These are phyloP conservation scores for Elongisporangium anandrum DNA, from an alignment of 352 stramenopile species.

Conservation along the genomic window DNA sequence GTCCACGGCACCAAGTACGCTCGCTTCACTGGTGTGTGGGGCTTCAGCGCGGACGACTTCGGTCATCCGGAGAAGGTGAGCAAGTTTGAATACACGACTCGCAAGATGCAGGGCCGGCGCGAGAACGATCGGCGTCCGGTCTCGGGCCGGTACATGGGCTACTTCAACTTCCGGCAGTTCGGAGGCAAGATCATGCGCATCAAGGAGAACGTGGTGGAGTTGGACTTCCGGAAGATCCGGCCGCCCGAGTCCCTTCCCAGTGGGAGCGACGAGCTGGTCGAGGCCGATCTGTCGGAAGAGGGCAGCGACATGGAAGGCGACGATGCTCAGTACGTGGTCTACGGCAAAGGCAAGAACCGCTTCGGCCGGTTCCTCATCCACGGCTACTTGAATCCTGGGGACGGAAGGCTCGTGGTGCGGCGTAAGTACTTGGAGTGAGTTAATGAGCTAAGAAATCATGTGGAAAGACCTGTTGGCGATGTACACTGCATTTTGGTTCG, in stretches of 20 bases:
- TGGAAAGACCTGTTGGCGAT: neutral
- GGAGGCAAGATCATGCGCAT: slow-evolving; percentile 53
- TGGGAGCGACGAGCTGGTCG: slow-evolving; percentile 13
- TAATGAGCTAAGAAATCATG: neutral
- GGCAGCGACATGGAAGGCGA: slow-evolving; percentile 16
- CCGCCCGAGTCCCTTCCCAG: slow-evolving; percentile 12
- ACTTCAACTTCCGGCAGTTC: slow-evolving; percentile 72
- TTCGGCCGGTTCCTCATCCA: slow-evolving; percentile 67
- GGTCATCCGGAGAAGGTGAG: slow-evolving; percentile 25
- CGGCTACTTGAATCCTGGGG: slow-evolving; percentile 48
- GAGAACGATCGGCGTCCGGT: slow-evolving; percentile 46
- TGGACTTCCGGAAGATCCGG: slow-evolving; percentile 53
- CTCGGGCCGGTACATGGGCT: slow-evolving; percentile 62
- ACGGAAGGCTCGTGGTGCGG: slow-evolving; percentile 42
- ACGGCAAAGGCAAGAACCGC: slow-evolving; percentile 63
- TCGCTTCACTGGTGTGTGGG: slow-evolving; percentile 52
- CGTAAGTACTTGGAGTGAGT: slow-evolving; percentile 52
- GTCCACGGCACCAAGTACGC: slow-evolving; percentile 37
- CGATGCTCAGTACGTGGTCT: slow-evolving; percentile 40
- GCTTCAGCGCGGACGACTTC: slow-evolving; percentile 61
- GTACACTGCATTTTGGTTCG: neutral
- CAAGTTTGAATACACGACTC: slow-evolving; percentile 67
- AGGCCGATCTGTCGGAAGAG: slow-evolving; percentile 12
- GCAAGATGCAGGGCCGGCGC: slow-evolving; percentile 22
- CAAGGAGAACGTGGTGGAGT: slow-evolving; percentile 56